These are phyloP conservation scores for Metschnikowia matae DNA, from an alignment of 805 yeast species.

Conservation along the genomic window DNA sequence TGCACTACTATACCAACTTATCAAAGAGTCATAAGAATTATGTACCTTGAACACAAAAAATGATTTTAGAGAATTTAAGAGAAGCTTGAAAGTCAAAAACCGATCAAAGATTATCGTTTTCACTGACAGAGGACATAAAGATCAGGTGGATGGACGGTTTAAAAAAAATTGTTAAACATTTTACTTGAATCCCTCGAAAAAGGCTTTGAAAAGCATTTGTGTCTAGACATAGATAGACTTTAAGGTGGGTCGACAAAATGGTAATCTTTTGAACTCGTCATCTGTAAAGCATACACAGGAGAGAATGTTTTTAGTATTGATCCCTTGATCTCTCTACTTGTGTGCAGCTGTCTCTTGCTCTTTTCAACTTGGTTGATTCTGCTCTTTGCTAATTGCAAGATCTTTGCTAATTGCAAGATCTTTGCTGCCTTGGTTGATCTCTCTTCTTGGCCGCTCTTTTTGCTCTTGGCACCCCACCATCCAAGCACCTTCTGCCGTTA, in stretches of 20 bases:
- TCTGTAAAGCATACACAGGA: conserved; percentile 4
- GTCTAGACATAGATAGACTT: background rate
- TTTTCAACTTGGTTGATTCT: background rate
- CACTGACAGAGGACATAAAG: background rate
- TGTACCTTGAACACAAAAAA: conserved; percentile 32
- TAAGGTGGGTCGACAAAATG: background rate
- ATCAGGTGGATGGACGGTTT: background rate
- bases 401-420: no score
- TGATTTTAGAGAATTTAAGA: conserved; percentile 41
- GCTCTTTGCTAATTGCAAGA: no score
- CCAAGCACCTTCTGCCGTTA: background rate
- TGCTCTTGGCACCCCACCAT: background rate
- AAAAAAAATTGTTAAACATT: background rate
- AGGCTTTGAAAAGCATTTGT: background rate
- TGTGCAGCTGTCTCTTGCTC: no score
- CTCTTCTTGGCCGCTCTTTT: background rate
- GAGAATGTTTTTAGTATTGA: background rate
- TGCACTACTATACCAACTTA: no score
- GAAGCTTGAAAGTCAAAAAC: conserved; percentile 48
- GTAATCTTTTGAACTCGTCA: background rate
- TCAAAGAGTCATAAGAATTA: conserved; percentile 44
- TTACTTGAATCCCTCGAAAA: background rate
- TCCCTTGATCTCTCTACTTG: background rate
- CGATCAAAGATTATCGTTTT: conserved; percentile 31
- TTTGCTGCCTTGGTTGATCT: background rate